A percentile compares a stretch with the other conserved stretches of the same genome.
These are phyloP conservation scores for Crithidia expoeki DNA, from an alignment of 208 protist genomes.

Conservation along the genomic window DNA sequence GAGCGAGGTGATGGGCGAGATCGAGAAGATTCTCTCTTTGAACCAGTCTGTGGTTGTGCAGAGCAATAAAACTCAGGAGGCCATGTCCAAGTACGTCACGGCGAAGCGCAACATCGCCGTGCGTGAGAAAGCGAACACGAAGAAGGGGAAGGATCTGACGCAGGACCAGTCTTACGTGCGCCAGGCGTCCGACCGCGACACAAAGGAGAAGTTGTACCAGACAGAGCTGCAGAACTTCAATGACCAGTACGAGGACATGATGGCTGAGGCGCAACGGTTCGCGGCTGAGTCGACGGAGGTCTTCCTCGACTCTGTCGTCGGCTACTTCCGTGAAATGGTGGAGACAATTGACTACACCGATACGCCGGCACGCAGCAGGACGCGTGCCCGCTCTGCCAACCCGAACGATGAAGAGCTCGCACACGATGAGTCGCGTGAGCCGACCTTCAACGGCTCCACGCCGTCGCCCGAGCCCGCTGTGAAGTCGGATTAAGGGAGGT, in stretches of 20 bases:
- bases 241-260: constrained; percentile 25
- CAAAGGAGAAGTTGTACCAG: constrained; percentile 9
- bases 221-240: constrained; percentile 24
- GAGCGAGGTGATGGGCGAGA: constrained; percentile 11
- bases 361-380: constrained; percentile 11
- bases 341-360: constrained; percentile 18
- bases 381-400: constrained; percentile 2
- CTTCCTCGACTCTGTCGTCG: constrained; percentile 32
- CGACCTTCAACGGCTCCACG: not conserved
- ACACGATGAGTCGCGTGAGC: not conserved
- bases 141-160: constrained; percentile 32
- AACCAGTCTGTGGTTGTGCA: not conserved
- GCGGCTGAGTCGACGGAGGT: constrained; percentile 25
- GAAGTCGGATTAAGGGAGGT: constrained; percentile 2
- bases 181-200: constrained; percentile 13
- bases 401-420: not conserved
- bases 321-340: constrained; percentile 27
- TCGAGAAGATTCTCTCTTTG: constrained; percentile 5
- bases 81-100: constrained; percentile 1
- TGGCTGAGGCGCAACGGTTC: constrained; percentile 22
- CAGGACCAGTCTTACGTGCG: constrained; percentile 13
- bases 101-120: constrained; percentile 1
- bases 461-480: not conserved
- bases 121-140: constrained; percentile 5
- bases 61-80: constrained; percentile 23